Evolutionary conservation across 176 grass and related monocot species (phyloP), one percentile per base, ranked within the genome.

Genomic region (Guadua angustifolia): DNA sequence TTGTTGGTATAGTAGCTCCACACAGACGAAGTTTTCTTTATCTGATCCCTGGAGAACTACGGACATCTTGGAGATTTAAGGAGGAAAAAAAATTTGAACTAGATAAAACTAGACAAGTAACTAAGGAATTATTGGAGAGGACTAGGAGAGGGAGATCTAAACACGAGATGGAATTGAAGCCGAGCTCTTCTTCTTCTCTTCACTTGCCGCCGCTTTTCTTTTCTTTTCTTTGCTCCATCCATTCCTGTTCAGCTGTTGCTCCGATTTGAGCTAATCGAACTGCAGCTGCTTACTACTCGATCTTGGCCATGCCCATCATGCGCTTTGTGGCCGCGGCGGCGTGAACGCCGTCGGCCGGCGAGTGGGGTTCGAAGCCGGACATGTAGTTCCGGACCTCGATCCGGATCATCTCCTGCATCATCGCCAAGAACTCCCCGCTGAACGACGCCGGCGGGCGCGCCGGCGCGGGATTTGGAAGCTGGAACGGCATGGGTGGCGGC

Each of bases 321-420:
- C 86, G 88, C 52, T 91, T 89, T 33, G 80, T 45, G 44, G 45
- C 45, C 11, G 71, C 66, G 38, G 91, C 82, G 55, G 79, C 84
- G 51, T 87, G 82, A 6, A 91, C 82, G 39, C 81, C 75, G 69
- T 65, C 78, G 39, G 81, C 58, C 9, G 84, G 55, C n/a, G 60
- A 21, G 4, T 63, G 61, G 8, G 79, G 73, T 38, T 84, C 83
- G 22, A 87, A 33, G 4, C 86, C 88, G 39, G 80, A 78, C 91
- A 94, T 91, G 90, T 97, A 97, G 85, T 93, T 97, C 61, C 85
- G 78, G 71, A 97, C 94, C 81, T 97, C 94, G 58, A 77, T 92
- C 33, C 93, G 90, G 82, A 98, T 93, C 95, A 98, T 98, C 55
- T 93, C 95, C 66, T 95, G 91, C 93, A 98, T 91, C 88, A 93